phyloP scores from a whole-genome alignment of 805 yeast species.

The Deakozyma indianensis region DNA sequence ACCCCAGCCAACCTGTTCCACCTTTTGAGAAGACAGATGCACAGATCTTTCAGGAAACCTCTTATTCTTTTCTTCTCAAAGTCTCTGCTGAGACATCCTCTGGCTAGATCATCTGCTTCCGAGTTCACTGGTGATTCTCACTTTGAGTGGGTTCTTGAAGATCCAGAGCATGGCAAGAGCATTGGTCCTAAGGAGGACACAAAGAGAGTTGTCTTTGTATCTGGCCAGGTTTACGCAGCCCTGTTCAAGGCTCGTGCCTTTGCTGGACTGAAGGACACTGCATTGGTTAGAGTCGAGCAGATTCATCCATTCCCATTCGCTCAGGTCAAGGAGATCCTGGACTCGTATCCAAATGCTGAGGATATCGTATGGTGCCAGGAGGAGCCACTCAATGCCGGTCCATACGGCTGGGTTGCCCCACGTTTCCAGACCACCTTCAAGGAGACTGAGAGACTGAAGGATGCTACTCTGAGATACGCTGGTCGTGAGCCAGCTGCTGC shows the following conservation, averaged over 20 bases:
- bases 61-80: slow-evolving; percentile 81
- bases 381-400: slow-evolving; percentile 97
- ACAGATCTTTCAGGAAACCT: slow-evolving; percentile 89
- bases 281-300: slow-evolving; percentile 83
- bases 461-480: slow-evolving; percentile 57
- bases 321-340: slow-evolving; percentile 72
- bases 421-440: slow-evolving; percentile 64
- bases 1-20: slow-evolving; percentile 97
- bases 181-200: slow-evolving; percentile 70
- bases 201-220: slow-evolving; percentile 68
- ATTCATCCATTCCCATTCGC: slow-evolving; percentile 98
- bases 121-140: slow-evolving; percentile 88
- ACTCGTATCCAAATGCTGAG: slow-evolving; percentile 65
- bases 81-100: slow-evolving; percentile 89
- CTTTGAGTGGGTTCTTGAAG: slow-evolving; percentile 95
- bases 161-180: slow-evolving; percentile 65
- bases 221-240: slow-evolving; percentile 94
- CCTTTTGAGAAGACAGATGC: slow-evolving; percentile 95
- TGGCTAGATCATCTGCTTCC: slow-evolving; percentile 70
- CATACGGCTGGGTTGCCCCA: slow-evolving; percentile 68
- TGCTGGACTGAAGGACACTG: slow-evolving; percentile 66
- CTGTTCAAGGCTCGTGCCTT: slow-evolving; percentile 78
- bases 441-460: slow-evolving; percentile 59
- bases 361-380: slow-evolving; percentile 97
- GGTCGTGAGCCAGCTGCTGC: slow-evolving; percentile 98